A percentile compares a stretch with the other conserved stretches of the same genome.
Evolutionary conservation across 139 green algal species (phyloP).

Genomic region (Raphidocelis subcapitata): DNA sequence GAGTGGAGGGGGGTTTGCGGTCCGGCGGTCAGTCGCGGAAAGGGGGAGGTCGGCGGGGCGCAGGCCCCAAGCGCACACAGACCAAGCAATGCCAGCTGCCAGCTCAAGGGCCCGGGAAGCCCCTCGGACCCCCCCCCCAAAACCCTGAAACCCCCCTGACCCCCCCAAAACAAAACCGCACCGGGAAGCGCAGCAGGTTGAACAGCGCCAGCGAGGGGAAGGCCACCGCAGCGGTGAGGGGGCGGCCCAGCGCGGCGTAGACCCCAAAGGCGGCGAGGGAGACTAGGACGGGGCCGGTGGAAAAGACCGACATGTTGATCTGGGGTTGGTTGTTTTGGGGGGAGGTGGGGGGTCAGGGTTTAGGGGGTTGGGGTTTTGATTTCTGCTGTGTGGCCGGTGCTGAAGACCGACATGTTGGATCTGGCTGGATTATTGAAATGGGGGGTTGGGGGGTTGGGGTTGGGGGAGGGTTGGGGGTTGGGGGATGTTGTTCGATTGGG

Average conservation of each 20-base stretch:
- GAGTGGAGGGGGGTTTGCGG: not conserved
- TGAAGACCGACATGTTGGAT: slow-evolving; percentile 26
- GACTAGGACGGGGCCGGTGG: slow-evolving; percentile 50
- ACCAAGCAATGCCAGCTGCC: too few species aligned
- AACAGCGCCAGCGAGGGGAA: slow-evolving; percentile 85
- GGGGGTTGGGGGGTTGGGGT: too few species aligned
- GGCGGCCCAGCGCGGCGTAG: slow-evolving; percentile 43
- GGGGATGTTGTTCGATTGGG: too few species aligned
- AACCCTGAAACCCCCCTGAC: not conserved
- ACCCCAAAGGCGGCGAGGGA: slow-evolving; percentile 61
- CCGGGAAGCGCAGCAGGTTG: slow-evolving; percentile 85
- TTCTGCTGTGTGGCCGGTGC: not conserved
- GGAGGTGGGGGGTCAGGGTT: not conserved
- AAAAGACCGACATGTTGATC: slow-evolving; percentile 36
- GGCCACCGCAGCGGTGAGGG: slow-evolving; percentile 71
- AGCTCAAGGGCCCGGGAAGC: too few species aligned
- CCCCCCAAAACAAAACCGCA: slow-evolving; percentile 27
- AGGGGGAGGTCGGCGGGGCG: too few species aligned
- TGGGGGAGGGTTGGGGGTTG: too few species aligned
- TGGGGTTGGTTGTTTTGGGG: not conserved
- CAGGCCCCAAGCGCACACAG: too few species aligned
- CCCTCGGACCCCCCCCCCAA: too few species aligned
- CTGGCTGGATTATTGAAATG: too few species aligned
- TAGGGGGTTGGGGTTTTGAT: too few species aligned
- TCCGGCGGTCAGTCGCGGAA: not conserved